Evolutionary conservation across 331 rosid genomes (phyloP).

Genomic region (Quercus lobata): DNA sequence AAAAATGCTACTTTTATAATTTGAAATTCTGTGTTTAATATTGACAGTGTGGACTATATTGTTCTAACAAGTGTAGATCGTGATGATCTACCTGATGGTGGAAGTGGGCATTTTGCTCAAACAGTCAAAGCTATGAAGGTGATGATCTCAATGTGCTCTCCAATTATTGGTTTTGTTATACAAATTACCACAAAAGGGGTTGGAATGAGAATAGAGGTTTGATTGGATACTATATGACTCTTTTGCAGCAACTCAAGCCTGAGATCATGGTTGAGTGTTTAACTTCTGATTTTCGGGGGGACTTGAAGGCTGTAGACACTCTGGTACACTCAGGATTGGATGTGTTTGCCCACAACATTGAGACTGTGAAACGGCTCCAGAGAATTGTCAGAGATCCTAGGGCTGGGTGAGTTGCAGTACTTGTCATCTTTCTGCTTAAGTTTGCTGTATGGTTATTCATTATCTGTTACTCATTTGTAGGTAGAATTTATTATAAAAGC

Average conservation of each 20-base stretch:
- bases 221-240: slow-evolving; percentile 3
- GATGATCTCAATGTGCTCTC: background rate
- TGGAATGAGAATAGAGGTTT: background rate
- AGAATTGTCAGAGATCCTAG: slow-evolving; percentile 94
- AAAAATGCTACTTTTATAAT: background rate
- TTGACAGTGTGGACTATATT: slow-evolving; percentile 81
- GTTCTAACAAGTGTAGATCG: slow-evolving; percentile 96
- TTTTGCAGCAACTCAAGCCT: slow-evolving; percentile 73
- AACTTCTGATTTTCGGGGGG: slow-evolving; percentile 95
- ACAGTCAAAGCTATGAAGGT: slow-evolving; percentile 94
- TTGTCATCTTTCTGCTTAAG: background rate
- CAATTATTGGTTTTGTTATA: background rate
- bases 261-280: slow-evolving; percentile 94
- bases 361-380: slow-evolving; percentile 94
- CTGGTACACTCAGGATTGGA: slow-evolving; percentile 87
- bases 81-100: slow-evolving; percentile 94
- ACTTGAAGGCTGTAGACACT: slow-evolving; percentile 68
- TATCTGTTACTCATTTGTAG: background rate
- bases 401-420: slow-evolving; percentile 70
- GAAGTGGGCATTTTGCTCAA: slow-evolving; percentile 92
- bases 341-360: slow-evolving; percentile 93
- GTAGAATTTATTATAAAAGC: background rate
- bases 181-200: background rate
- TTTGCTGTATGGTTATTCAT: background rate
- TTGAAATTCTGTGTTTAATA: background rate